phyloP scores from a whole-genome alignment of 257 asterid genomes.

The Capsicum pubescens region DNA sequence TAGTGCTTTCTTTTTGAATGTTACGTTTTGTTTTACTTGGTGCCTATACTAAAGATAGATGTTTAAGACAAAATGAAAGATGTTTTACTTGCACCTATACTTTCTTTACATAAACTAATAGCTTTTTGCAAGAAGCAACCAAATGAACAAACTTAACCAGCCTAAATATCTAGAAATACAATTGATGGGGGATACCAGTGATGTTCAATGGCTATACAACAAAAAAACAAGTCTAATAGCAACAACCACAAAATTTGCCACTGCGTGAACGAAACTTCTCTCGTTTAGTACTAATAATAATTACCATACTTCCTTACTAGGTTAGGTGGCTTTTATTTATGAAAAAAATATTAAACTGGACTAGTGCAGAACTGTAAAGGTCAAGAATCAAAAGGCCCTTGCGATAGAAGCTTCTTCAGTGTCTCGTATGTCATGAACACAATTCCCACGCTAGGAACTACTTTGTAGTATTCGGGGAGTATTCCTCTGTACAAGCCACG shows the following conservation, averaged over 20 bases:
- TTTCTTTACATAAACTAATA: background rate
- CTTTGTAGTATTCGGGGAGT: constrained; percentile 92
- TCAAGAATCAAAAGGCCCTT: constrained; percentile 51
- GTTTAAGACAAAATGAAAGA: no score
- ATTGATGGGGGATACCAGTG: constrained; percentile 27
- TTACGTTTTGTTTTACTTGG: no score
- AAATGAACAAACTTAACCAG: background rate
- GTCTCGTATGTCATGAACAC: constrained; percentile 95
- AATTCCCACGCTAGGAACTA: constrained; percentile 91
- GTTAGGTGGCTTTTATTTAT: background rate
- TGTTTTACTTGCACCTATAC: no score
- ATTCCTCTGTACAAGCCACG: constrained; percentile 93
- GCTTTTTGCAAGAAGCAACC: background rate
- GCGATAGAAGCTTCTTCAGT: constrained; percentile 73
- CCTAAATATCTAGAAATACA: constrained; percentile 36
- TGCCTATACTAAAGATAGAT: no score
- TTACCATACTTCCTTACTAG: constrained; percentile 28
- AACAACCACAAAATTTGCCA: constrained; percentile 49
- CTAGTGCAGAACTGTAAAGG: background rate
- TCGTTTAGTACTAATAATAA: background rate
- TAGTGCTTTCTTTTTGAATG: no score
- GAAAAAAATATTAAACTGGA: background rate
- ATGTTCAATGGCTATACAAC: constrained; percentile 57
- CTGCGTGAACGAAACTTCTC: constrained; percentile 11
- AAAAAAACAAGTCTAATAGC: constrained; percentile 41